Percentiles rank a stretch among this genome's conserved stretches.
phyloP scores from a whole-genome alignment of 2,329 filamentous ascomycete species.

The Colletotrichum navitas region DNA sequence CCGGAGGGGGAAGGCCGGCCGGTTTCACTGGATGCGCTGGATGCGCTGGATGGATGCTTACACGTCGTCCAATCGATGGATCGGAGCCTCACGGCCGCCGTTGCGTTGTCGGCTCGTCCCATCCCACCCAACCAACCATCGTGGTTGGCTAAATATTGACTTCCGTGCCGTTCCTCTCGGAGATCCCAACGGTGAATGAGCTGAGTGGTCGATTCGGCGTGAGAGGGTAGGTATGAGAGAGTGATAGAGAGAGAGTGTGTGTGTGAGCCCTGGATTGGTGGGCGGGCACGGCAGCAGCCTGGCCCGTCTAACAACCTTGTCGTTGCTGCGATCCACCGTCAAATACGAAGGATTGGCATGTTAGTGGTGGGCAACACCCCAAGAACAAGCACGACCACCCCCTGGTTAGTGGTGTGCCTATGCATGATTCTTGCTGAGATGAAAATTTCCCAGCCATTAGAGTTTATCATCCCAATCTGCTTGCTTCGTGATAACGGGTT shows the following conservation, averaged over 20 bases:
- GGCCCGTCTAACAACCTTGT: not conserved
- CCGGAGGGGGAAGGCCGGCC: too few relatives aligned
- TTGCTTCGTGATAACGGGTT: not conserved
- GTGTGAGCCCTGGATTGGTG: constrained; percentile 20
- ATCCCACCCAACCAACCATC: constrained; percentile 2
- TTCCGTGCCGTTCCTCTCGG: constrained; percentile 6
- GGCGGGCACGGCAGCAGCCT: not conserved
- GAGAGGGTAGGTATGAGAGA: constrained; percentile 2
- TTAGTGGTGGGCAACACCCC: not conserved
- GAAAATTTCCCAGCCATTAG: not conserved
- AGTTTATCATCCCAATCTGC: too few relatives aligned
- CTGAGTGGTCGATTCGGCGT: constrained; percentile 6
- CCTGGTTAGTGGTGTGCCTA: not conserved
- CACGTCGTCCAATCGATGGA: not conserved
- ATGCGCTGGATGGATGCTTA: not conserved
- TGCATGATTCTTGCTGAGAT: not conserved
- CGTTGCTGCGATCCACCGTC: constrained; percentile 25
- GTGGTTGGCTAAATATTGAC: constrained; percentile 12
- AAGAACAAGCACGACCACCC: constrained; percentile 24
- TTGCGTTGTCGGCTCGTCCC: constrained; percentile 23
- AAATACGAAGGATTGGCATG: constrained; percentile 42
- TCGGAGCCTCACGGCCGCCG: constrained; percentile 1
- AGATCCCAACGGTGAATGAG: constrained; percentile 19
- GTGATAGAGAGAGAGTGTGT: not conserved
- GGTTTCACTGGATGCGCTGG: too few relatives aligned